Conservation (phyloP, 345 rosid species). For the Gynandropsis gynandra region DNA sequence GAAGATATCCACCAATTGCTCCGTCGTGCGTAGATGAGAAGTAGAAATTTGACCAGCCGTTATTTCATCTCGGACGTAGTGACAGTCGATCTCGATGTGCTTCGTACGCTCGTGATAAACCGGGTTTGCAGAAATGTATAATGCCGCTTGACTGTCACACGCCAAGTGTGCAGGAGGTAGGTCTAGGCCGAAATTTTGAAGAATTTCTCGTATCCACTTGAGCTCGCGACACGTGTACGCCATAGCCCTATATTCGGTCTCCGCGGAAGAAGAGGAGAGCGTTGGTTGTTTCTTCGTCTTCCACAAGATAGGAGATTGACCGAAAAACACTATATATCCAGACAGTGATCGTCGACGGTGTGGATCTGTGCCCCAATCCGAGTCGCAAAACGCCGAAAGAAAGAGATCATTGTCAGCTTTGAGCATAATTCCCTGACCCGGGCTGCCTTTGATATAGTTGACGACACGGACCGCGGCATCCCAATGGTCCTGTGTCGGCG, state of each 20-base stretch:
- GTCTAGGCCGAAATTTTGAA: background rate
- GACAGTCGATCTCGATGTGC: too few species aligned
- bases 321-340: background rate
- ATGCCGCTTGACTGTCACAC: background rate
- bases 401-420: background rate
- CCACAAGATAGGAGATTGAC: background rate
- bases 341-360: background rate
- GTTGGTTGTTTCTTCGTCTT: background rate
- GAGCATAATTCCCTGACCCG: background rate
- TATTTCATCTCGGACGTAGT: background rate
- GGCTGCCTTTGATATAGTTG: background rate
- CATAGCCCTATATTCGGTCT: background rate
- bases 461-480: background rate
- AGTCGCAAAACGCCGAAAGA: background rate
- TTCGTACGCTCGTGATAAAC: too few species aligned
- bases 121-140: background rate
- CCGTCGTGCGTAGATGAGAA: background rate
- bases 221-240: background rate
- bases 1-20: background rate
- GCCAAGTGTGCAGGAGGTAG: background rate
- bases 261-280: background rate
- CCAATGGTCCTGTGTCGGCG: too few species aligned
- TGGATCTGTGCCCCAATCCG: background rate
- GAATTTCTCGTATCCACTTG: background rate
- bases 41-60: background rate